Conservation (phyloP, 1,139 yeast species). For the Suhomyces choctaworum region DNA sequence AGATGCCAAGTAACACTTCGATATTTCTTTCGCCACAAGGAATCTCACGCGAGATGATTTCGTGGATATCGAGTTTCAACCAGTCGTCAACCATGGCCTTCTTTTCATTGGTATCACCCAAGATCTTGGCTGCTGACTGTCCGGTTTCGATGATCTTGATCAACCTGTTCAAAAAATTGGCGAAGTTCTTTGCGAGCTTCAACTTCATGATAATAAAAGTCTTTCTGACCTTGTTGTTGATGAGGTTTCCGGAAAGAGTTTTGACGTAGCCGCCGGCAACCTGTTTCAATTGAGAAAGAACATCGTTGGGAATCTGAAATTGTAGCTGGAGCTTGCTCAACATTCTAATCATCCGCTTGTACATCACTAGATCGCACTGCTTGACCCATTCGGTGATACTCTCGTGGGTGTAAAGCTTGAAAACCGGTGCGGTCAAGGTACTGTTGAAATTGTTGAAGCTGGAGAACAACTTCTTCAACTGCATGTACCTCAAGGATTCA, state of each 20-base stretch:
- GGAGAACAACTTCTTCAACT: slow-evolving; percentile 58
- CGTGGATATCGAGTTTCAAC: slow-evolving; percentile 53
- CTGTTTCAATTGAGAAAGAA: slow-evolving; percentile 49
- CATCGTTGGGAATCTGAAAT: slow-evolving; percentile 53
- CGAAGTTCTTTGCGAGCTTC: slow-evolving; percentile 57
- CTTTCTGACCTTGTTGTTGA: slow-evolving; percentile 48
- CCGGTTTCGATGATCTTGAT: slow-evolving; percentile 63
- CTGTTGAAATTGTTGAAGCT: slow-evolving; percentile 57
- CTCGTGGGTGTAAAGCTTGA: slow-evolving; percentile 56
- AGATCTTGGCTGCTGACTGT: slow-evolving; percentile 51
- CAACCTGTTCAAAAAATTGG: slow-evolving; percentile 56
- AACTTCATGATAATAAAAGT: slow-evolving; percentile 53
- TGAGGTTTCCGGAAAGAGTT: slow-evolving; percentile 36
- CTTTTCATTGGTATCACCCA: slow-evolving; percentile 48
- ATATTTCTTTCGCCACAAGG: slow-evolving; percentile 47
- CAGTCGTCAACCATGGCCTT: slow-evolving; percentile 61
- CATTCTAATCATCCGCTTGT: slow-evolving; percentile 61
- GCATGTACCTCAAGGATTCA: slow-evolving; percentile 68
- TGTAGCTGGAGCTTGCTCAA: slow-evolving; percentile 68
- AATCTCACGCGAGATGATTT: slow-evolving; percentile 53
- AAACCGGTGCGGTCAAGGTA: slow-evolving; percentile 65
- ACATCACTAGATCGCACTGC: slow-evolving; percentile 64
- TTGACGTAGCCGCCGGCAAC: slow-evolving; percentile 46
- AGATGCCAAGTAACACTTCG: slow-evolving; percentile 36
- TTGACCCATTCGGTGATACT: slow-evolving; percentile 60